Conservation (phyloP, 305 asterid species). For the Solanum hybrid region DNA sequence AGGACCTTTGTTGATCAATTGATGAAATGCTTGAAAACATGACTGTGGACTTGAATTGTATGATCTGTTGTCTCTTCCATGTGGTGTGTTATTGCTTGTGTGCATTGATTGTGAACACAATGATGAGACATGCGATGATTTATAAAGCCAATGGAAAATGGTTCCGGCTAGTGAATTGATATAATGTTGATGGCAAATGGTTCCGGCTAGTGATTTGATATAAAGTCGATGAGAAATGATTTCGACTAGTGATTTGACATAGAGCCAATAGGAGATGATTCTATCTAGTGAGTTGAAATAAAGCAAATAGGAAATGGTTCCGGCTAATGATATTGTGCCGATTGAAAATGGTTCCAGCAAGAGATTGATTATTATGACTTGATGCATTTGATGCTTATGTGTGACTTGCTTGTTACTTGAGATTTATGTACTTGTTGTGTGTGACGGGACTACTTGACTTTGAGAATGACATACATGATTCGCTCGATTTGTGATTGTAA, state of each 20-base stretch:
- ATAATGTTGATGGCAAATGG: neutral
- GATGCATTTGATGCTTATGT: neutral
- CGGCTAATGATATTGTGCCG: neutral
- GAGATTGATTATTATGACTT: too few species aligned
- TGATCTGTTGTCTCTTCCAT: neutral
- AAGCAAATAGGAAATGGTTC: neutral
- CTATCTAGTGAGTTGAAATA: neutral
- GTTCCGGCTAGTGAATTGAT: neutral
- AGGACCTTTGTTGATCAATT: neutral
- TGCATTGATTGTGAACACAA: neutral
- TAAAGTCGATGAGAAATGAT: neutral
- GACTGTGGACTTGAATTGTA: neutral
- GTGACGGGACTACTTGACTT: too few species aligned
- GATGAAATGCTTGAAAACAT: neutral
- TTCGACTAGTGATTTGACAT: neutral
- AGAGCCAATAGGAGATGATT: too few species aligned
- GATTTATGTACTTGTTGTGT: neutral
- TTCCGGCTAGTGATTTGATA: neutral
- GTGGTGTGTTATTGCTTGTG: neutral
- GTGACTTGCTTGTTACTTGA: too few species aligned
- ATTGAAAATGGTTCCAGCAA: neutral
- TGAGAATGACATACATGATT: neutral
- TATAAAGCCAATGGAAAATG: neutral
- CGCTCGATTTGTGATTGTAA: too few species aligned
- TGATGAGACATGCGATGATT: neutral